Conservation (phyloP, 768 basidiomycete genomes). For the Hebeloma cylindrosporum region DNA sequence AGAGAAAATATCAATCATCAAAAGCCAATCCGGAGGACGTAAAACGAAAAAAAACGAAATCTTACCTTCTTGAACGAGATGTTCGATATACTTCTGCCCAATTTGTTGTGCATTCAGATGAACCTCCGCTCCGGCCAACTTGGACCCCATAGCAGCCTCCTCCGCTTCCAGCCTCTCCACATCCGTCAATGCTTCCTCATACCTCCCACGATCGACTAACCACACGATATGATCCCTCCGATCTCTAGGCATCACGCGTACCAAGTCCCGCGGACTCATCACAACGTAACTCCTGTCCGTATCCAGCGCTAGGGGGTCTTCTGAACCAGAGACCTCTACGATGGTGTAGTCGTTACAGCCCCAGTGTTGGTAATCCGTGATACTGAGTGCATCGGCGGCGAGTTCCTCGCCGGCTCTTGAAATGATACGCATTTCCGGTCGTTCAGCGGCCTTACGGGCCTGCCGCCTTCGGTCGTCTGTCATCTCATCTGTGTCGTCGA, state of each 20-base stretch:
- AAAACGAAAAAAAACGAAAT: not conserved
- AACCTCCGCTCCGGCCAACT: constrained; percentile 24
- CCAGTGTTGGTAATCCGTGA: constrained; percentile 79
- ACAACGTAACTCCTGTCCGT: constrained; percentile 70
- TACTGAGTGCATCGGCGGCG: constrained; percentile 76
- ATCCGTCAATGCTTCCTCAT: constrained; percentile 85
- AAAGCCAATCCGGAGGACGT: not conserved
- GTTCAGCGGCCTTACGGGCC: constrained; percentile 79
- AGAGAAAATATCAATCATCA: not conserved
- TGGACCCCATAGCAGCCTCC: constrained; percentile 25
- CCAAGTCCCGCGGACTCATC: constrained; percentile 81
- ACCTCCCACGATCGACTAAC: constrained; percentile 83
- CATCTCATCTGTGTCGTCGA: constrained; percentile 58
- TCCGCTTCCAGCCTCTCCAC: constrained; percentile 65
- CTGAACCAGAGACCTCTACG: constrained; percentile 45
- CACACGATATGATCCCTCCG: constrained; percentile 87
- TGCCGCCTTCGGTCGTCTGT: constrained; percentile 72
- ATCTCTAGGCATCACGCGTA: constrained; percentile 87
- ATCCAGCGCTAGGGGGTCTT: constrained; percentile 25
- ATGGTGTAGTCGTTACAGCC: constrained; percentile 91
- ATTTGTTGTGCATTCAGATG: constrained; percentile 63
- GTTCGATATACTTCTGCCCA: constrained; percentile 82
- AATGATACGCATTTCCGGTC: constrained; percentile 94
- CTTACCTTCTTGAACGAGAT: constrained; percentile 80
- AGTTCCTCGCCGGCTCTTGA: constrained; percentile 87